Conservation (phyloP, 352 stramenopile genomes). For the Globisporangium nagaii region DNA sequence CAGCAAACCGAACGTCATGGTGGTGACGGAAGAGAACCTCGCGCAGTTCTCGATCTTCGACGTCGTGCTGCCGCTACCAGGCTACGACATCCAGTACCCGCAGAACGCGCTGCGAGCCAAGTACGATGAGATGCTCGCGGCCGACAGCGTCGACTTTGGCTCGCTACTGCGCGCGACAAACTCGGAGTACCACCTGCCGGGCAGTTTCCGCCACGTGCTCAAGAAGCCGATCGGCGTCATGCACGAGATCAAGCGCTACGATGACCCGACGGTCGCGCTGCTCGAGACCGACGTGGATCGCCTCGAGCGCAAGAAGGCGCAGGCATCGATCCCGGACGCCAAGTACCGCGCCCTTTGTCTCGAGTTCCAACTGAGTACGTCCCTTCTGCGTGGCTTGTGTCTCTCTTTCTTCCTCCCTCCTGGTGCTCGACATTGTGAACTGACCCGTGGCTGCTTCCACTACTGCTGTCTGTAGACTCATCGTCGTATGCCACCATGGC, state of each 20-base stretch:
- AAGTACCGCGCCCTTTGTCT: conserved; percentile 70
- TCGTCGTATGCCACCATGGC: conserved; percentile 95
- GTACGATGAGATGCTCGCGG: conserved; percentile 57
- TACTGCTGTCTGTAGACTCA: conserved; percentile 23
- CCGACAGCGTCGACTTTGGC: conserved; percentile 66
- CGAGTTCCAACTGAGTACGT: conserved; percentile 71
- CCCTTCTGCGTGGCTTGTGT: too few relatives aligned
- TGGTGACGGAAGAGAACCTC: conserved; percentile 89
- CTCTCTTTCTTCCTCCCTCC: neutral
- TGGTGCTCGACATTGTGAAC: neutral
- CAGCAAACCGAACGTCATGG: conserved; percentile 9
- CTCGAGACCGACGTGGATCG: conserved; percentile 92
- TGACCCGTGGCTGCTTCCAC: neutral
- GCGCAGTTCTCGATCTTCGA: conserved; percentile 90
- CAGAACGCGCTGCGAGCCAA: conserved; percentile 71
- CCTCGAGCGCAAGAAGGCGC: conserved; percentile 26
- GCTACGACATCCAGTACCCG: conserved; percentile 88
- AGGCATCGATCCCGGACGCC: conserved; percentile 51
- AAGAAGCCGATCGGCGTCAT: conserved; percentile 85
- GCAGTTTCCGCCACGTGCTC: conserved; percentile 92
- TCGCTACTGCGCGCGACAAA: conserved; percentile 56
- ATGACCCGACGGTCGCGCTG: conserved; percentile 89
- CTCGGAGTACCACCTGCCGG: conserved; percentile 90
- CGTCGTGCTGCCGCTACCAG: conserved; percentile 95
- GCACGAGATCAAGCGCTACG: conserved; percentile 91